Conservation (phyloP, 352 stramenopile species). For the Phytopythium oedochilum region DNA sequence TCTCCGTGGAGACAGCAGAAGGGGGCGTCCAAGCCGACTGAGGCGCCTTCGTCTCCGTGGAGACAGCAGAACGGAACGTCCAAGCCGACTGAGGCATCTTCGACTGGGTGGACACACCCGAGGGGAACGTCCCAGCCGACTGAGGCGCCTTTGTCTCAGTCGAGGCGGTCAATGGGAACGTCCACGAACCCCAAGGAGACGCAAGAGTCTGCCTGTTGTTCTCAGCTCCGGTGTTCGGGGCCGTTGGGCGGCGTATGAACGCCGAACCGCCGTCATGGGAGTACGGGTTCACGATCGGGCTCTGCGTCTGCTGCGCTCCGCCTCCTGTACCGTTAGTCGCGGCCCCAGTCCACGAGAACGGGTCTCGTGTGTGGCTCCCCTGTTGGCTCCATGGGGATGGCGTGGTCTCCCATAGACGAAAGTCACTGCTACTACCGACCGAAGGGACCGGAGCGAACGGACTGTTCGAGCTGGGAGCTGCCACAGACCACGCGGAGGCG, state of each 20-base stretch:
- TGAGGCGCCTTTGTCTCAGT: neutral
- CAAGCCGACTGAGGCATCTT: neutral
- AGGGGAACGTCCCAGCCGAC: neutral
- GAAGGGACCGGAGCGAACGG: neutral
- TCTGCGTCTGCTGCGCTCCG: conserved; percentile 1
- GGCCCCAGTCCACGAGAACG: no score
- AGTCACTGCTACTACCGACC: neutral
- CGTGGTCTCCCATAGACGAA: neutral
- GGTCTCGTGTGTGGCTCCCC: no score
- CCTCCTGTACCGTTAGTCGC: no score
- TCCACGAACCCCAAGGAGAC: neutral
- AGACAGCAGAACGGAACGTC: no score
- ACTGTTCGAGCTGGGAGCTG: neutral
- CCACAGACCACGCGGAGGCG: no score
- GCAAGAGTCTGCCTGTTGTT: neutral
- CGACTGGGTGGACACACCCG: neutral
- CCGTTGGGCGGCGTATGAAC: neutral
- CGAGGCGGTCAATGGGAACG: neutral
- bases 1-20: neutral
- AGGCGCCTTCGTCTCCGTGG: neutral
- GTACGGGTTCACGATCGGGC: neutral
- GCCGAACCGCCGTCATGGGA: neutral
- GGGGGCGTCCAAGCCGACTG: neutral
- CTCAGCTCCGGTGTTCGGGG: neutral
- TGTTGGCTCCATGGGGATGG: no score